A percentile compares a stretch with the other conserved stretches of the same genome.
These are phyloP conservation scores for Oryza brachyantha DNA, from an alignment of 176 grass and related monocot genomes.

Conservation along the genomic window DNA sequence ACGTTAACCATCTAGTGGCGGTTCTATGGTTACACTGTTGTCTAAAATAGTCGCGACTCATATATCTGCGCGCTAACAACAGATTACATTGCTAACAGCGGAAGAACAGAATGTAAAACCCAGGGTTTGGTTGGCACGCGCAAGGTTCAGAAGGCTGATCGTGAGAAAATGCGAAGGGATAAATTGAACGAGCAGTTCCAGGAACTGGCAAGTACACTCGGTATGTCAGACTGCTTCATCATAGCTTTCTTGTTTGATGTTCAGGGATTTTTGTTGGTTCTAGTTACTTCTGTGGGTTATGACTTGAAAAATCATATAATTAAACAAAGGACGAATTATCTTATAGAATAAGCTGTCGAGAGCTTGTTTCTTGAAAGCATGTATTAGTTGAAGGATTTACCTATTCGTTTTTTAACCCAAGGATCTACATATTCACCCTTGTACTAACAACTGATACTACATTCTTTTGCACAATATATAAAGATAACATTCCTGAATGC, in stretches of 20 bases:
- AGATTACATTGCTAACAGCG: slow-evolving; percentile 27
- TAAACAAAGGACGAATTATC: not conserved
- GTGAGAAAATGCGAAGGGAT: slow-evolving; percentile 89
- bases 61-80: slow-evolving; percentile 5
- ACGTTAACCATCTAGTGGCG: not conserved
- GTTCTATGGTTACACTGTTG: not conserved
- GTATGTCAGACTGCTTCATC: slow-evolving; percentile 37
- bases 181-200: slow-evolving; percentile 78
- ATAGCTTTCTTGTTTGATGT: slow-evolving; percentile 5
- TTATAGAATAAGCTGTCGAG: slow-evolving; percentile 10
- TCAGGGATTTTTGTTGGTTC: not conserved
- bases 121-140: slow-evolving; percentile 29
- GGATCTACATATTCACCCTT: not conserved
- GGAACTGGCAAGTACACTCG: slow-evolving; percentile 78
- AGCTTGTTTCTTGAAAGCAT: not conserved
- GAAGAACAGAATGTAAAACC: slow-evolving; percentile 26
- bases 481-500: not conserved
- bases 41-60: not conserved
- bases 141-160: slow-evolving; percentile 90
- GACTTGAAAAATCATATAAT: slow-evolving; percentile 15
- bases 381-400: not conserved
- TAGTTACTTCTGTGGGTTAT: slow-evolving; percentile 13
- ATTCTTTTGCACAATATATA: not conserved
- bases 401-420: not conserved
- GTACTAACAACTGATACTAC: not conserved